A percentile compares a stretch with the other conserved stretches of the same genome.
phyloP scores from a whole-genome alignment of 176 grass and related monocot genomes.

The Melocanna baccifera region DNA sequence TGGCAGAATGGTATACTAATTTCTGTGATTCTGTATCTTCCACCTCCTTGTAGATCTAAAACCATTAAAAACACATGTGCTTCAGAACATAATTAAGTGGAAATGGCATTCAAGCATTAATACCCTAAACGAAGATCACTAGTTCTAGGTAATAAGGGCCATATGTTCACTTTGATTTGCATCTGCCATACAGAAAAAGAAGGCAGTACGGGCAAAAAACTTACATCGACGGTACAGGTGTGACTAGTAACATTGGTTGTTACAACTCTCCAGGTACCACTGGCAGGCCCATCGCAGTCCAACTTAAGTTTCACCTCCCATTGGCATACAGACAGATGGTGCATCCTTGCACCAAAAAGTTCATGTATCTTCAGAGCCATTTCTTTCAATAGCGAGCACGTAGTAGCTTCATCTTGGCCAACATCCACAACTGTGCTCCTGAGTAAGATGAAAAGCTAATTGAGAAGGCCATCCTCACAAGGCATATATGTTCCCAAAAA shows the following conservation, averaged over 20 bases:
- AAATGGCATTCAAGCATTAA: not conserved
- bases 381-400: conserved; percentile 69
- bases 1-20: conserved; percentile 66
- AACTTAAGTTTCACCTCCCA: conserved; percentile 94
- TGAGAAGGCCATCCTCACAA: not conserved
- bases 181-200: not conserved
- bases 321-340: conserved; percentile 91
- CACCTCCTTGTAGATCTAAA: conserved; percentile 82
- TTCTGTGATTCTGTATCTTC: conserved; percentile 66
- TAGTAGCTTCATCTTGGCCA: conserved; percentile 65
- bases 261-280: conserved; percentile 87
- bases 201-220: conserved; percentile 10
- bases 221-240: conserved; percentile 91
- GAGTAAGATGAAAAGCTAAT: conserved; percentile 27
- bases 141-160: not conserved
- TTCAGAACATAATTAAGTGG: conserved; percentile 21
- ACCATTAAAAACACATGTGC: conserved; percentile 15
- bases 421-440: conserved; percentile 68
- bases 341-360: conserved; percentile 84
- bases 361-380: conserved; percentile 93
- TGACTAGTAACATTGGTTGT: conserved; percentile 91
- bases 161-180: not conserved
- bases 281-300: conserved; percentile 58
- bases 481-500: not conserved
- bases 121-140: not conserved